A percentile compares a stretch with the other conserved stretches of the same genome.
Conservation (phyloP, 805 yeast species). For the Starmerella floricola region DNA sequence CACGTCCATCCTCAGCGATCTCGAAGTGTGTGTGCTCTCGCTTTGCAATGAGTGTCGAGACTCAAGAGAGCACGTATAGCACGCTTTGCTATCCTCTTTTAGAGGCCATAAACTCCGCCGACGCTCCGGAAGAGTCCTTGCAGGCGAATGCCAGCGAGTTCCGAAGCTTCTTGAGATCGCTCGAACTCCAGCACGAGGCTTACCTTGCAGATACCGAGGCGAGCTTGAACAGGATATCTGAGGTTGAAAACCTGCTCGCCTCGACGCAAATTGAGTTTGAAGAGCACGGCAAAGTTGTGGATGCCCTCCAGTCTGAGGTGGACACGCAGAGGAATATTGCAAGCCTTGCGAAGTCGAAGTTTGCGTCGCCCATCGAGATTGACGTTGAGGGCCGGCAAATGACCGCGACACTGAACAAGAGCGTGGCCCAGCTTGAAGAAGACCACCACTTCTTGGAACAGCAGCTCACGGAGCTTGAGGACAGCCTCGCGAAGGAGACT, state of each 20-base stretch:
- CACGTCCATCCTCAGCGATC: no score
- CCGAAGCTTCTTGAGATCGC: constrained; percentile 3
- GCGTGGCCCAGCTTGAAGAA: constrained; percentile 4
- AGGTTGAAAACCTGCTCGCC: not conserved
- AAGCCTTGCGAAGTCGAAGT: constrained; percentile 1
- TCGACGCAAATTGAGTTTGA: constrained; percentile 5
- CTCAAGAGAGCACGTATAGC: constrained; percentile 7
- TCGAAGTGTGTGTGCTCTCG: no score
- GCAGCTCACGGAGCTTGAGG: constrained; percentile 3
- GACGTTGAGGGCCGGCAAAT: not conserved
- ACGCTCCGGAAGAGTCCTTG: not conserved
- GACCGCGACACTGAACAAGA: constrained; percentile 1
- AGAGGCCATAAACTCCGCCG: not conserved
- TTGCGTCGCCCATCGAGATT: constrained; percentile 2
- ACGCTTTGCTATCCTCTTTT: constrained; percentile 6
- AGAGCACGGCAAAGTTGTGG: constrained; percentile 17
- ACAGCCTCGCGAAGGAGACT: not conserved
- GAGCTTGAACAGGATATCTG: not conserved
- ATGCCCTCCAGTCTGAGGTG: constrained; percentile 17
- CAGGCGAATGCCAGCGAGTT: not conserved
- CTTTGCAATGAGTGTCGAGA: not conserved
- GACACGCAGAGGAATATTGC: constrained; percentile 10
- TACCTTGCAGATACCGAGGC: not conserved
- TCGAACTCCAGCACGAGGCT: constrained; percentile 9
- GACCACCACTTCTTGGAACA: not conserved